These are phyloP conservation scores for Quillaja saponaria DNA, from an alignment of 306 rosid species.

Conservation along the genomic window DNA sequence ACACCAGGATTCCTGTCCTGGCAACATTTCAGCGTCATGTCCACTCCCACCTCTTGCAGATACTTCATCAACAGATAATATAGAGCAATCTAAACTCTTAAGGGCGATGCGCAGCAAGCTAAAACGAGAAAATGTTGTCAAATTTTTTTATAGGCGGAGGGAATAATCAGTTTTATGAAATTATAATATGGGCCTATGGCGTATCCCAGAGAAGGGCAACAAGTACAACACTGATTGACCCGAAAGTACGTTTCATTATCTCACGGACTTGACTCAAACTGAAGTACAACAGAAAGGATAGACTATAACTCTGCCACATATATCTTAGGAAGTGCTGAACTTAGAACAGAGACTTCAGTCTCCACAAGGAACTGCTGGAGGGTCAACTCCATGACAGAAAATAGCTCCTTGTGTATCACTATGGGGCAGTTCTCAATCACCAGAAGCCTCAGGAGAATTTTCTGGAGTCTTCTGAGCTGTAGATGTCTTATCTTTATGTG, in stretches of 20 bases:
- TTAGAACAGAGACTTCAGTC: slow-evolving; percentile 34
- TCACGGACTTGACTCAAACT: slow-evolving; percentile 29
- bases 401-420: slow-evolving; percentile 14
- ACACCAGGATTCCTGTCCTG: too few species aligned
- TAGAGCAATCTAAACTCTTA: too few species aligned
- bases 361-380: slow-evolving; percentile 11
- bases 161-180: not conserved
- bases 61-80: too few species aligned
- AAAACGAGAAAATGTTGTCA: too few species aligned
- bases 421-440: slow-evolving; percentile 37
- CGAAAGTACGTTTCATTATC: slow-evolving; percentile 35
- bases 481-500: slow-evolving; percentile 56
- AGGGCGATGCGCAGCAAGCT: too few species aligned
- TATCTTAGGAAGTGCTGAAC: slow-evolving; percentile 21
- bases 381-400: slow-evolving; percentile 26
- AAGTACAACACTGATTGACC: slow-evolving; percentile 28
- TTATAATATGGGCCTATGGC: slow-evolving; percentile 9
- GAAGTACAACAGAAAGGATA: slow-evolving; percentile 53
- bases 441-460: slow-evolving; percentile 69
- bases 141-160: too few species aligned
- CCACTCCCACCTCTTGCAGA: too few species aligned
- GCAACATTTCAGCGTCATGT: too few species aligned
- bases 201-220: slow-evolving; percentile 3
- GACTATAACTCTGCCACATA: slow-evolving; percentile 49
- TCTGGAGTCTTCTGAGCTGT: slow-evolving; percentile 64